Conservation (phyloP, 768 basidiomycete species). For the Mrakia blollopis region DNA sequence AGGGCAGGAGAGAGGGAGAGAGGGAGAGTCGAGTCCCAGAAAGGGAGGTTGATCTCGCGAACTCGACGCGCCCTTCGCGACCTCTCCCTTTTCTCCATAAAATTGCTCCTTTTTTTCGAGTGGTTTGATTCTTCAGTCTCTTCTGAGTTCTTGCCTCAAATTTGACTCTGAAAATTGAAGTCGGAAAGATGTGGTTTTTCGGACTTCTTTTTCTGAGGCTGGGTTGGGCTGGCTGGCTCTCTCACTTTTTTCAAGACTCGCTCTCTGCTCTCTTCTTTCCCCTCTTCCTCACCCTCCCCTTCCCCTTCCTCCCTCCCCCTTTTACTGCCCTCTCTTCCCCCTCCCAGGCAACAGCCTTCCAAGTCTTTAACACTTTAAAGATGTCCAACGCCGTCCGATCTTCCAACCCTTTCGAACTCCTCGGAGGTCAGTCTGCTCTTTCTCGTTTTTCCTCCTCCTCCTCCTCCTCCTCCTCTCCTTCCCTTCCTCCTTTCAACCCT, state of each 20-base stretch:
- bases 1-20: too few relatives aligned
- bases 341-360: not conserved
- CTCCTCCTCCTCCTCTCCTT: not conserved
- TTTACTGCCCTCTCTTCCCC: not conserved
- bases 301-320: not conserved
- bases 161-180: too few relatives aligned
- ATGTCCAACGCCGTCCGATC: conserved; percentile 32
- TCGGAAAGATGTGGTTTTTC: too few relatives aligned
- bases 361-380: conserved; percentile 3
- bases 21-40: too few relatives aligned
- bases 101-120: too few relatives aligned
- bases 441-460: not conserved
- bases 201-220: too few relatives aligned
- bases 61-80: too few relatives aligned
- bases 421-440: conserved; percentile 18
- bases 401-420: conserved; percentile 33
- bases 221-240: too few relatives aligned
- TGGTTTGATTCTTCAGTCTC: too few relatives aligned
- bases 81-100: too few relatives aligned
- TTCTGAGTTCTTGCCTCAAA: too few relatives aligned
- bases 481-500: not conserved
- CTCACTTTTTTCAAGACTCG: not conserved
- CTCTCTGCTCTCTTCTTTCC: not conserved
- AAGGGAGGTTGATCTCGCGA: too few relatives aligned
- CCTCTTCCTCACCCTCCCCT: conserved; percentile 4